phyloP scores from a whole-genome alignment of 768 basidiomycete species.

The Leccinum arenicola region DNA sequence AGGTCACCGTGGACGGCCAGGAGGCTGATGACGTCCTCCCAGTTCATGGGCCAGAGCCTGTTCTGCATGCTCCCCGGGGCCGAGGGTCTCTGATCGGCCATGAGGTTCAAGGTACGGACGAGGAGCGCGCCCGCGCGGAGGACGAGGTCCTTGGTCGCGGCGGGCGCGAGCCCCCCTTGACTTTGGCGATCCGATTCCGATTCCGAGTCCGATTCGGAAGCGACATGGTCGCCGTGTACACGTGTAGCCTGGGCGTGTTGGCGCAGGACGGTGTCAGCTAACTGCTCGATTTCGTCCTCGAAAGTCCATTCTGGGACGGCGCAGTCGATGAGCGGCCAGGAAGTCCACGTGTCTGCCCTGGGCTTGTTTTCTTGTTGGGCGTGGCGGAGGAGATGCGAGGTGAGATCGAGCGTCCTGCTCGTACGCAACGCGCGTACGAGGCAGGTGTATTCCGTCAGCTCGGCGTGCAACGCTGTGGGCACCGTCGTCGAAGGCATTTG shows the following conservation, averaged over 20 bases:
- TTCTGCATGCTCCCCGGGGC: constrained; percentile 62
- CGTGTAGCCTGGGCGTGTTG: constrained; percentile 1
- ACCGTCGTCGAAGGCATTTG: constrained; percentile 29
- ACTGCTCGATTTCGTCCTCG: constrained; percentile 59
- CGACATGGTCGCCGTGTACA: constrained; percentile 18
- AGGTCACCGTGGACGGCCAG: constrained; percentile 42
- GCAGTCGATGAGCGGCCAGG: constrained; percentile 76
- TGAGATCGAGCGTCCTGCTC: constrained; percentile 54
- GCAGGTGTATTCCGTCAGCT: constrained; percentile 65
- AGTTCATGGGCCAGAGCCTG: constrained; percentile 57
- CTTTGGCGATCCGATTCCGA: constrained; percentile 30
- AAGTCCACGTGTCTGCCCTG: constrained; percentile 51
- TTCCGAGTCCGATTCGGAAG: constrained; percentile 18
- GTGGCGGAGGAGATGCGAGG: constrained; percentile 44
- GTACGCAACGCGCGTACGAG: constrained; percentile 65
- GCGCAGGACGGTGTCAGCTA: constrained; percentile 41
- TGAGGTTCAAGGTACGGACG: constrained; percentile 47
- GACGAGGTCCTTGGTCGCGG: constrained; percentile 38
- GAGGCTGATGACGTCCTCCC: constrained; percentile 60
- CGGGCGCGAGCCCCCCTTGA: constrained; percentile 19
- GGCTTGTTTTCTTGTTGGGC: constrained; percentile 31
- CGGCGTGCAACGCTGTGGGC: constrained; percentile 55
- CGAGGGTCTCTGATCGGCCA: constrained; percentile 55
- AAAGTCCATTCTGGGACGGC: constrained; percentile 67
- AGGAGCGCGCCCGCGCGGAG: constrained; percentile 45